Conservation (phyloP, 2,329 filamentous ascomycete genomes). For the Neonectria ditissima region DNA sequence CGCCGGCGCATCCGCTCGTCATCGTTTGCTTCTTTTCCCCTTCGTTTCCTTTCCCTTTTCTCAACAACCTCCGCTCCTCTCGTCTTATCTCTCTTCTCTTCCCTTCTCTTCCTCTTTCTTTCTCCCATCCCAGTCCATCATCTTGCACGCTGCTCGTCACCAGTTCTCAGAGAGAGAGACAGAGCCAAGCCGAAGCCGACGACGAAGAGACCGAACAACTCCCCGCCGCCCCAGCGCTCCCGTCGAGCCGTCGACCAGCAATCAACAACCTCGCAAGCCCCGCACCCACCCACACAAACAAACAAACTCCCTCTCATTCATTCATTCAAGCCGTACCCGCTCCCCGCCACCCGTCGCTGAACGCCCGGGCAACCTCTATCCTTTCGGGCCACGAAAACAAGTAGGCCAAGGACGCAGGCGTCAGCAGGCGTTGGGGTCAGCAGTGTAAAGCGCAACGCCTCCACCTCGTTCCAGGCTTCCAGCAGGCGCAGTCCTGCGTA, state of each 20-base stretch:
- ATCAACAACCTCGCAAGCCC: conserved; percentile 5
- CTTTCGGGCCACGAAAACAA: conserved; percentile 4
- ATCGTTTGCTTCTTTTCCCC: conserved; percentile 18
- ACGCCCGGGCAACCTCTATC: not conserved
- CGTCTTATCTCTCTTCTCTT: not conserved
- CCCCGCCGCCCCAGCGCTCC: not conserved
- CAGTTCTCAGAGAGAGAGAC: not conserved
- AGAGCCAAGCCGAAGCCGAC: conserved; percentile 9
- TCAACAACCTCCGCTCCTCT: not conserved
- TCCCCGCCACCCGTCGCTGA: not conserved
- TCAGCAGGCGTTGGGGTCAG: conserved; percentile 9
- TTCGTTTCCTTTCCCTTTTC: not conserved
- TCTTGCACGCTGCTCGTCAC: not conserved
- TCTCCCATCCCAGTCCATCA: not conserved
- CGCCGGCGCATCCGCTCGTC: conserved; percentile 31
- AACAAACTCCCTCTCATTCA: conserved; percentile 2
- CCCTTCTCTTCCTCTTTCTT: not conserved
- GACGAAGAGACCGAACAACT: conserved; percentile 1
- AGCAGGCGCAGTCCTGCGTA: conserved; percentile 28
- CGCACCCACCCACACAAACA: conserved; percentile 19
- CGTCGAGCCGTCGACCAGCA: conserved; percentile 4
- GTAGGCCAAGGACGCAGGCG: conserved; percentile 1
- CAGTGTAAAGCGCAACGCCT: conserved; percentile 4
- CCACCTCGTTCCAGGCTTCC: not conserved
- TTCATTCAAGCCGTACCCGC: conserved; percentile 4